Percentiles rank a stretch among this genome's conserved stretches.
phyloP scores from a whole-genome alignment of 2,329 filamentous ascomycete genomes.

The Elsinoe necatrix region DNA sequence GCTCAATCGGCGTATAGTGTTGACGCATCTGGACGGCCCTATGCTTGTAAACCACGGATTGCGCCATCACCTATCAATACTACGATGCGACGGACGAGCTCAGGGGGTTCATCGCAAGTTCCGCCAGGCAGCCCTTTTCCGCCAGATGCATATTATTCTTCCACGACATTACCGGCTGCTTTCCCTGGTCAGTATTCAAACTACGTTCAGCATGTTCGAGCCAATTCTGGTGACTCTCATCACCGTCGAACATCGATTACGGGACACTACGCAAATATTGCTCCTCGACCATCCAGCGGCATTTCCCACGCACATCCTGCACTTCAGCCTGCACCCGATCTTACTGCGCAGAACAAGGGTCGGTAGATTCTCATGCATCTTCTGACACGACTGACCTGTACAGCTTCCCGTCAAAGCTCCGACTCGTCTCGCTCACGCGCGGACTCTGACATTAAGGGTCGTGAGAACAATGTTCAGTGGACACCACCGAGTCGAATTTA shows the following conservation, averaged over 20 bases:
- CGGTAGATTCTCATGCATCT: neutral
- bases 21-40: slow-evolving; percentile 25
- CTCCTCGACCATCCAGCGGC: neutral
- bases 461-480: slow-evolving; percentile 24
- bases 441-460: slow-evolving; percentile 20
- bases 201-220: slow-evolving; percentile 25
- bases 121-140: slow-evolving; percentile 28
- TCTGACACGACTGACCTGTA: neutral
- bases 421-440: neutral
- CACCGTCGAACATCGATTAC: slow-evolving; percentile 8
- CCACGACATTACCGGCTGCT: slow-evolving; percentile 29
- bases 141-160: slow-evolving; percentile 31
- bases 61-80: slow-evolving; percentile 20
- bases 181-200: slow-evolving; percentile 30
- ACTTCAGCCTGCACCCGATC: slow-evolving; percentile 1
- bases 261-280: slow-evolving; percentile 12
- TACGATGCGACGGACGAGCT: slow-evolving; percentile 18
- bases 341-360: neutral
- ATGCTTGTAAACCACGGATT: slow-evolving; percentile 33
- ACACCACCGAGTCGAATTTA: slow-evolving; percentile 29
- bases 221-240: slow-evolving; percentile 18
- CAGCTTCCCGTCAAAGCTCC: neutral
- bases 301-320: slow-evolving; percentile 8
- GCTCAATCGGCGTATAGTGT: neutral
- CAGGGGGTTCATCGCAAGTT: slow-evolving; percentile 15